Conservation (phyloP, 192 early-diverging fungal species). For the Glomus cerebriforme region DNA sequence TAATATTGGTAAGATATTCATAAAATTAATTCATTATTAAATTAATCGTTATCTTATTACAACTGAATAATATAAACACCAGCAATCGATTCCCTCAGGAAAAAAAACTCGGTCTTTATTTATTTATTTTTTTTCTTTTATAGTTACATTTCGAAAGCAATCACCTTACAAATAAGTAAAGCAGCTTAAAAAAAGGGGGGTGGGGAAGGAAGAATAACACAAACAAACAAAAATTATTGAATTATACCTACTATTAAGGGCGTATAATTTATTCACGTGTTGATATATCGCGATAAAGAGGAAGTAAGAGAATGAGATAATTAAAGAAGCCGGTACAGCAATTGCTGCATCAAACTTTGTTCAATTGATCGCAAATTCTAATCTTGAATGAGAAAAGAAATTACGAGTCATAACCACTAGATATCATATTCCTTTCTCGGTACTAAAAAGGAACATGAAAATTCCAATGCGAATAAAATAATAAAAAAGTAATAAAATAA, state of each 20-base stretch:
- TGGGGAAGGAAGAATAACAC: conserved; percentile 2
- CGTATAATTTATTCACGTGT: conserved; percentile 26
- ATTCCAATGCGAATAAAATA: conserved; percentile 22
- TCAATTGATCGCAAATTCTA: conserved; percentile 26
- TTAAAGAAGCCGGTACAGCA: background rate
- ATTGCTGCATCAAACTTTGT: conserved; percentile 14
- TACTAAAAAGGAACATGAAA: background rate
- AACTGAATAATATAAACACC: background rate
- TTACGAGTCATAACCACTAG: conserved; percentile 26
- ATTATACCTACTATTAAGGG: conserved; percentile 13
- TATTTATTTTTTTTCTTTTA: background rate
- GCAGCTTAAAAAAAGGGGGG: background rate
- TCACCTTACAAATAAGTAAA: conserved; percentile 21
- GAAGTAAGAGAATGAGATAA: conserved; percentile 14
- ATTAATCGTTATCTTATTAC: too few species aligned
- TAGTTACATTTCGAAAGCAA: background rate
- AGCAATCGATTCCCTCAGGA: background rate
- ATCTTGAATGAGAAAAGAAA: conserved; percentile 26
- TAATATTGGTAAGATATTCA: too few species aligned
- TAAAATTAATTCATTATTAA: too few species aligned
- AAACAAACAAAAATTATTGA: conserved; percentile 22
- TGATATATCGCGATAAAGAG: conserved; percentile 26
- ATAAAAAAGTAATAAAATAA: background rate
- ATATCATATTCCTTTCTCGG: background rate
- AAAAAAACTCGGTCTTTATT: background rate